Percentiles rank a stretch among this genome's conserved stretches.
phyloP scores from a whole-genome alignment of 164 flowering plant genomes.

The Nymphaea colorata region DNA sequence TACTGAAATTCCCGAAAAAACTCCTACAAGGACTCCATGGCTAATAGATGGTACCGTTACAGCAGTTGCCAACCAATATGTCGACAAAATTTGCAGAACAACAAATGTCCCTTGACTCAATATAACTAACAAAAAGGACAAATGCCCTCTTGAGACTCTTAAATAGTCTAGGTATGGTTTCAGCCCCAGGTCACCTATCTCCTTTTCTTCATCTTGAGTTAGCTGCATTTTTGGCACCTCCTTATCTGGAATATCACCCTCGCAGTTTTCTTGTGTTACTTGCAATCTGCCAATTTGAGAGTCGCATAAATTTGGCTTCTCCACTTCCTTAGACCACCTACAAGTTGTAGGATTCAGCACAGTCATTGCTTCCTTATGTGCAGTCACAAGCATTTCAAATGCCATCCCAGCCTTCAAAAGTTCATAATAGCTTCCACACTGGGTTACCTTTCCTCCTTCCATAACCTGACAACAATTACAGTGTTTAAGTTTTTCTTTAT shows the following conservation, averaged over 20 bases:
- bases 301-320: conserved; percentile 3
- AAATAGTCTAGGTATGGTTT: conserved; percentile 66
- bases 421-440: conserved; percentile 58
- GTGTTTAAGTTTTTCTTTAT: background rate
- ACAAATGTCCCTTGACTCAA: conserved; percentile 36
- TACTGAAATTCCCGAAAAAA: conserved; percentile 45
- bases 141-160: conserved; percentile 33
- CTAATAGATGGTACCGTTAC: conserved; percentile 32
- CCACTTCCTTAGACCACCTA: conserved; percentile 7
- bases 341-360: conserved; percentile 12
- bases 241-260: conserved; percentile 30
- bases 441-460: conserved; percentile 52
- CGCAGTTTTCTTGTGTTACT: conserved; percentile 14
- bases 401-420: conserved; percentile 50
- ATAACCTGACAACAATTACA: conserved; percentile 32
- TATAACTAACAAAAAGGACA: conserved; percentile 15
- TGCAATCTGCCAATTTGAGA: conserved; percentile 6
- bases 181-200: conserved; percentile 61
- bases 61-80: conserved; percentile 74
- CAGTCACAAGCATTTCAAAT: conserved; percentile 71
- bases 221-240: conserved; percentile 34
- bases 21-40: conserved; percentile 37
- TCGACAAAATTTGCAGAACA: conserved; percentile 46
- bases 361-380: conserved; percentile 53
- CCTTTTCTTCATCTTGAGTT: conserved; percentile 68